These are phyloP conservation scores for Annona squamosa DNA, from an alignment of 164 flowering plant genomes.

Conservation along the genomic window DNA sequence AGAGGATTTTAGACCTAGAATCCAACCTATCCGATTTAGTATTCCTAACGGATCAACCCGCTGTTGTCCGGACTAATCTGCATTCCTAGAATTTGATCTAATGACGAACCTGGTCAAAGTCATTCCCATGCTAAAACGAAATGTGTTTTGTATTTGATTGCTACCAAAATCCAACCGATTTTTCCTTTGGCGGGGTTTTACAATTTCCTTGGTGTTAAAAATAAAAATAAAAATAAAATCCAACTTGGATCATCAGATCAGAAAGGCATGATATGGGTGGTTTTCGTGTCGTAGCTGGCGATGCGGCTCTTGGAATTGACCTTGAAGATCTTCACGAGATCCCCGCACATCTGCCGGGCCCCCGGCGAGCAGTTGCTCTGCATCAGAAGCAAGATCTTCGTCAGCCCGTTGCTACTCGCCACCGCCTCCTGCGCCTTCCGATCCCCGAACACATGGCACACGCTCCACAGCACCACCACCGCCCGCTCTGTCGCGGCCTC, in stretches of 20 bases:
- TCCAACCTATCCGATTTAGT: too few relatives aligned
- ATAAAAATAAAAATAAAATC: neutral
- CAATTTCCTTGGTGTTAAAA: neutral
- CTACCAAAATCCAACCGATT: neutral
- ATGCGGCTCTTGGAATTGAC: slow-evolving; percentile 48
- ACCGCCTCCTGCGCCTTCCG: slow-evolving; percentile 51
- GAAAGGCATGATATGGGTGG: slow-evolving; percentile 87
- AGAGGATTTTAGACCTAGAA: too few relatives aligned
- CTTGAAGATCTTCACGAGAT: slow-evolving; percentile 63
- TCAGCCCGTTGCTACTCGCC: slow-evolving; percentile 50
- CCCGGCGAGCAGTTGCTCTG: slow-evolving; percentile 74
- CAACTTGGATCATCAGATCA: slow-evolving; percentile 15
- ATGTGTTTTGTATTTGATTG: neutral
- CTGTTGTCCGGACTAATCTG: too few relatives aligned
- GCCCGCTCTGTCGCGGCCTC: slow-evolving; percentile 62
- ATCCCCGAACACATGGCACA: slow-evolving; percentile 56
- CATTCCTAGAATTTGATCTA: too few relatives aligned
- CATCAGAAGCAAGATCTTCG: slow-evolving; percentile 77
- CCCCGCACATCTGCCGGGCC: slow-evolving; percentile 61
- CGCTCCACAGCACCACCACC: slow-evolving; percentile 70
- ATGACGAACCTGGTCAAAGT: too few relatives aligned
- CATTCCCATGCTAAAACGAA: neutral
- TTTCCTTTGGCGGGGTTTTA: neutral
- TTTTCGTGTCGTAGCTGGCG: slow-evolving; percentile 64
- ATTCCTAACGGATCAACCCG: too few relatives aligned